These are phyloP conservation scores for Triticum urartu DNA, from an alignment of 176 grass and related monocot species.

Conservation along the genomic window DNA sequence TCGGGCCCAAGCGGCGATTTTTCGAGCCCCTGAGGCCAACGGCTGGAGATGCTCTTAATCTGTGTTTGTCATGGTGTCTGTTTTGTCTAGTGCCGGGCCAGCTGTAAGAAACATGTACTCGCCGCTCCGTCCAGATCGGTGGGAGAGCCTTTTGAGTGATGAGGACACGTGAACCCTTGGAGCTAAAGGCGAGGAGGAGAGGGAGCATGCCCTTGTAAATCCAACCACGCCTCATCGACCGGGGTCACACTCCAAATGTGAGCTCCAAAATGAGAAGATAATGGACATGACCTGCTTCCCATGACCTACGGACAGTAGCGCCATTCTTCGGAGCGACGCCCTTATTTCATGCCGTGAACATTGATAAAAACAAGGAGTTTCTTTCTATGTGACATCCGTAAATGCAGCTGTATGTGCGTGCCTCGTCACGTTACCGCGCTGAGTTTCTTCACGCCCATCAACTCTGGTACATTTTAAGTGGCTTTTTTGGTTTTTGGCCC, in stretches of 20 bases:
- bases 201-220: background rate
- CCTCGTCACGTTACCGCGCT: background rate
- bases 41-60: no score
- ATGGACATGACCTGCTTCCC: background rate
- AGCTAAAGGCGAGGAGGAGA: background rate
- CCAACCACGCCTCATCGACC: background rate
- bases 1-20: no score
- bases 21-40: no score
- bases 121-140: background rate
- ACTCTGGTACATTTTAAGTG: no score
- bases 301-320: background rate
- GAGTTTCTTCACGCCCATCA: background rate
- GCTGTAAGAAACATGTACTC: background rate
- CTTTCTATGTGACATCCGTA: background rate
- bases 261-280: background rate
- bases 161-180: background rate
- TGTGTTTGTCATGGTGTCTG: no score
- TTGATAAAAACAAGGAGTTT: background rate
- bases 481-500: no score
- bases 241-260: constrained; percentile 31
- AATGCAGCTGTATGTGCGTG: background rate
- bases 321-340: background rate
- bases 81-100: no score
- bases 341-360: background rate
- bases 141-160: background rate